Evolutionary conservation across 352 stramenopile species (phyloP), one percentile per base, ranked within the genome.

Genomic region (Pythium guiyangense): DNA sequence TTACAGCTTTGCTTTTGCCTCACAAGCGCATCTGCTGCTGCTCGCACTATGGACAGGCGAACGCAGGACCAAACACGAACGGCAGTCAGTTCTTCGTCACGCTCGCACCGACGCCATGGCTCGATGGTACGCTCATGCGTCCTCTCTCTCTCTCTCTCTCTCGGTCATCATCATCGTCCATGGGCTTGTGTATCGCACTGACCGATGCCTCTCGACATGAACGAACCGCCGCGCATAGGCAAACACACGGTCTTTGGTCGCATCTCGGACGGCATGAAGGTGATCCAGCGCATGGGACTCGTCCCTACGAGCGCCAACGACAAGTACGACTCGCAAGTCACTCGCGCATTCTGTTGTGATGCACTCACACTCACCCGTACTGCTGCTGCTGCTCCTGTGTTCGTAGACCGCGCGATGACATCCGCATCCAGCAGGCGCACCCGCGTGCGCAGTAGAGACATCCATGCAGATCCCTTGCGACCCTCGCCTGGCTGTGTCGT

Each of bases 61-160:
- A 97, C 45, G 83, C 90, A 15, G 90, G 90, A 2, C 85, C 86
- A 2, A 95, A 97, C 59, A 97, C 90, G 44, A 97, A 97, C 57
- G 89, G 89, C 52, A 96, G 84, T 50, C 92, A 98, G 67, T 98
- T 98, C 64, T 98, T 98, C 73, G 85, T 98, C 58, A 97, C 93
- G 25, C 67, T 97, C 27, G 93, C 87, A 17, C 90, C 92, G 22
- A 98, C 92, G 27, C 92, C 93, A 14, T 98, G 90, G 90, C 75
- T 98, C 18, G 93, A 98, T 60, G 93, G 92, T 94, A 62, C 2
- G 58, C 22, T 15, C 3, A 37, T 37, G 31, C 31, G 11, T 37
- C 31, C 10, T 18, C 11, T 49, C 12, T 31, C 44, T 18, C 42
- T 31, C 29, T 49, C n/a, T 26, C 44, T 49, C 14, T 49, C 20